A percentile compares a stretch with the other conserved stretches of the same genome.
Evolutionary conservation across 345 rosid genomes (phyloP).

Genomic region (Pugionium dolabratum): DNA sequence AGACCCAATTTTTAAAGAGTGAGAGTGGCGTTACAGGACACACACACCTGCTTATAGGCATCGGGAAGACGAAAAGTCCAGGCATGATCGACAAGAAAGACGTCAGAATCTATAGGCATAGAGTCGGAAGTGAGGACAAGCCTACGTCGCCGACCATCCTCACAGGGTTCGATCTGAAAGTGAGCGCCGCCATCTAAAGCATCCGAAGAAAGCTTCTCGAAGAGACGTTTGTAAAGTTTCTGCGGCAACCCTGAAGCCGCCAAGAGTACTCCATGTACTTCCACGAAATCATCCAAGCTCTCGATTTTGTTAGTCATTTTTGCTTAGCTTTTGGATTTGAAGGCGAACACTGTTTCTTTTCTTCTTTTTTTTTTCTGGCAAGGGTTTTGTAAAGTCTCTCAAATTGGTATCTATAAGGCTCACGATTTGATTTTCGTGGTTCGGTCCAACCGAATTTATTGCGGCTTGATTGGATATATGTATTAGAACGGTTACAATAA

Average conservation of each 20-base stretch:
- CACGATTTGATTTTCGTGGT: too few relatives aligned
- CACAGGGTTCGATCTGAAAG: constrained; percentile 71
- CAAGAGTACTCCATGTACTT: constrained; percentile 74
- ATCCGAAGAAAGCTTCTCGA: constrained; percentile 70
- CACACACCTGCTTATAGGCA: constrained; percentile 67
- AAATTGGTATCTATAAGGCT: too few relatives aligned
- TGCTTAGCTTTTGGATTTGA: too few relatives aligned
- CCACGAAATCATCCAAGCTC: constrained; percentile 71
- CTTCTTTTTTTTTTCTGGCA: neutral
- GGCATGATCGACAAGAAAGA: constrained; percentile 88
- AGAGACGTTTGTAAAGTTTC: constrained; percentile 65
- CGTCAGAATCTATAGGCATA: constrained; percentile 62
- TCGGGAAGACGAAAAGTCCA: constrained; percentile 93
- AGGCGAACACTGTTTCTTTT: too few relatives aligned
- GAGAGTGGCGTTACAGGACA: neutral
- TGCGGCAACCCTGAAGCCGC: constrained; percentile 82
- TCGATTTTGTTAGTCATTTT: constrained; percentile 43
- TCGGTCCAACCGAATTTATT: too few relatives aligned
- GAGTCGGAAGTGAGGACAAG: constrained; percentile 64
- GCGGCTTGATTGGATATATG: too few relatives aligned
- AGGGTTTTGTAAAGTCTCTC: neutral
- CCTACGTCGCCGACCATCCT: constrained; percentile 64
- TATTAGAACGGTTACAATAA: too few relatives aligned
- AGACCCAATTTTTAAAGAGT: neutral
- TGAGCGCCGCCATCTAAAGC: constrained; percentile 77